Evolutionary conservation across 176 grass and related monocot species (phyloP).

Genomic region (Alopecurus myosuroides): DNA sequence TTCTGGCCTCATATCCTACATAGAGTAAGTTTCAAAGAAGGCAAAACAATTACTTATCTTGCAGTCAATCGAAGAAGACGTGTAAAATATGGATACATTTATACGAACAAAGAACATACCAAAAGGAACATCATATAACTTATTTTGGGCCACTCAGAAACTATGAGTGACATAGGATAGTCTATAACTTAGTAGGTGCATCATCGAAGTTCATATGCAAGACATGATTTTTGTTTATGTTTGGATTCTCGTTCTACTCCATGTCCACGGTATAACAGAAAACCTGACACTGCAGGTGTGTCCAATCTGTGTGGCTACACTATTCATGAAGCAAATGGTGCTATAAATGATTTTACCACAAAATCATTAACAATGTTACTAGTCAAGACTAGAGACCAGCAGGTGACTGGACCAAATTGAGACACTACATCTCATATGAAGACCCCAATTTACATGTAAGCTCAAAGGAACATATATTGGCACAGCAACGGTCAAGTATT

Average conservation of each 20-base stretch:
- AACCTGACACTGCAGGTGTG: background rate
- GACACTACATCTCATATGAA: background rate
- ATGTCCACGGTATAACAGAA: background rate
- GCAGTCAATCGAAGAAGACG: background rate
- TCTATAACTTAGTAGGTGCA: background rate
- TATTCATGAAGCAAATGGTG: background rate
- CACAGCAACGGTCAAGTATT: background rate
- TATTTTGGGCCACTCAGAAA: background rate
- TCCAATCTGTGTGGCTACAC: background rate
- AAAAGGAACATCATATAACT: background rate
- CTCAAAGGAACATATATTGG: background rate
- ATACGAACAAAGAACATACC: background rate
- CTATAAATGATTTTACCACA: background rate
- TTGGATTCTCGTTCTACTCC: background rate
- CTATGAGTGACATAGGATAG: background rate
- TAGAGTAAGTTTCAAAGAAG: slow-evolving; percentile 1
- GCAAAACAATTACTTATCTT: background rate
- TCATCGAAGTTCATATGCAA: background rate
- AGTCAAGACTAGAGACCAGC: background rate
- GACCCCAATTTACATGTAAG: background rate
- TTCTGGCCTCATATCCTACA: slow-evolving; percentile 65
- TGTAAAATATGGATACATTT: background rate
- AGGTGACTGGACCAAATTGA: background rate
- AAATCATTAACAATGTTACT: background rate
- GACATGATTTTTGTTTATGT: background rate